These are phyloP conservation scores for Penicillium occitanis DNA, from an alignment of 2,329 filamentous ascomycete genomes.

Conservation along the genomic window DNA sequence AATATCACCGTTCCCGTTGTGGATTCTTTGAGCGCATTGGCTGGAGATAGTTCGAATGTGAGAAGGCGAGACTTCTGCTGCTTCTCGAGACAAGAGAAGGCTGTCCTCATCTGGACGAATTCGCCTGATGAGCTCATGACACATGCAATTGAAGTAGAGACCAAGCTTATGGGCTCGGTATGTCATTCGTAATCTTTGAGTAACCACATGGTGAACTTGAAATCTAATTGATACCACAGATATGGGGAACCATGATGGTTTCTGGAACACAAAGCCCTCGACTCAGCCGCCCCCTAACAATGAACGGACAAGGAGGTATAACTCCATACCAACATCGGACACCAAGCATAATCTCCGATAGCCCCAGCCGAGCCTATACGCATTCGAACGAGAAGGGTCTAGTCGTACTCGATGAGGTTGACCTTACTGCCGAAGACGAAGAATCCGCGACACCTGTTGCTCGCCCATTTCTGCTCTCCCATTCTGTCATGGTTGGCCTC, in stretches of 20 bases:
- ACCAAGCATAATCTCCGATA: constrained; percentile 15
- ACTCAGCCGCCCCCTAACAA: constrained; percentile 4
- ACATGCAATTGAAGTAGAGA: constrained; percentile 19
- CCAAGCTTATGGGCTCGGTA: constrained; percentile 21
- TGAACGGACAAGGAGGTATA: constrained; percentile 5
- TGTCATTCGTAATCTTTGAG: background rate
- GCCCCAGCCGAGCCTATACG: constrained; percentile 1
- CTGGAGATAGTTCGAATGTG: constrained; percentile 8
- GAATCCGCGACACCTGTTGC: constrained; percentile 15
- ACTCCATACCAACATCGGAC: constrained; percentile 14
- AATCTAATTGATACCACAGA: background rate
- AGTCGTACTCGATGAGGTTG: constrained; percentile 19
- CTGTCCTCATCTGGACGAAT: constrained; percentile 17
- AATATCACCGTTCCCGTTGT: constrained; percentile 20
- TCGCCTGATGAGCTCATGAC: constrained; percentile 18
- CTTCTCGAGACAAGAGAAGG: constrained; percentile 18
- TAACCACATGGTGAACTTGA: background rate
- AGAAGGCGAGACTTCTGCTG: constrained; percentile 21
- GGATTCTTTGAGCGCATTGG: constrained; percentile 17
- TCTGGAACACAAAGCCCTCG: constrained; percentile 17
- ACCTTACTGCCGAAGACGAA: constrained; percentile 21
- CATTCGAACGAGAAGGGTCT: constrained; percentile 13
- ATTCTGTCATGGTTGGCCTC: constrained; percentile 20
- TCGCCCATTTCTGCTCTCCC: constrained; percentile 19
- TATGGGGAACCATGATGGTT: constrained; percentile 20